Percentiles rank a stretch among this genome's conserved stretches.
Evolutionary conservation across 2,329 filamentous ascomycete species (phyloP).

Genomic region (Nothophoma quercina): DNA sequence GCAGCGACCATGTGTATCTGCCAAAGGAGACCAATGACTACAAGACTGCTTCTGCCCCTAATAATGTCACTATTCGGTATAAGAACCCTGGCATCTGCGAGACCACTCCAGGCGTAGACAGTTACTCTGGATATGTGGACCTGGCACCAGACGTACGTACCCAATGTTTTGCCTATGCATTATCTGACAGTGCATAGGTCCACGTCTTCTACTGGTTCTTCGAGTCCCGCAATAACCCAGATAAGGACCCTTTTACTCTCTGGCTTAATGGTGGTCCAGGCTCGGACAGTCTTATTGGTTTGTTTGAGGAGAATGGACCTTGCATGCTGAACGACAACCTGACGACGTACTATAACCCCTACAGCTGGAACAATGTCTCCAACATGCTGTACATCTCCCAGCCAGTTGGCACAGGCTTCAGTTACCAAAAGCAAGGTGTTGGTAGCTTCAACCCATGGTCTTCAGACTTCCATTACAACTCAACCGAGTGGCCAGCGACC

Average conservation of each 20-base stretch:
- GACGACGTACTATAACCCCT: constrained; percentile 58
- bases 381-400: constrained; percentile 70
- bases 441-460: constrained; percentile 47
- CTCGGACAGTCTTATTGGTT: constrained; percentile 60
- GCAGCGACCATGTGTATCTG: constrained; percentile 32
- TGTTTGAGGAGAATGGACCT: constrained; percentile 55
- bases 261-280: constrained; percentile 64
- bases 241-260: constrained; percentile 57
- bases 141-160: constrained; percentile 36
- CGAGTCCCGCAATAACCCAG: constrained; percentile 58
- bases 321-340: constrained; percentile 30
- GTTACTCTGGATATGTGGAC: constrained; percentile 56
- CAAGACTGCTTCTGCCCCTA: constrained; percentile 55
- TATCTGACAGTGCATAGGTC: constrained; percentile 15
- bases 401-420: constrained; percentile 66
- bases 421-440: constrained; percentile 43
- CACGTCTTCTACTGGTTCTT: constrained; percentile 61
- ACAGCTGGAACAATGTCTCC: constrained; percentile 66
- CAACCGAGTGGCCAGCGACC: constrained; percentile 49
- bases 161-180: neutral
- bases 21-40: constrained; percentile 53
- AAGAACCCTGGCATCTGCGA: constrained; percentile 63
- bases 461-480: constrained; percentile 57
- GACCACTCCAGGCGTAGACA: constrained; percentile 60
- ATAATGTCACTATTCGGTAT: constrained; percentile 57